Evolutionary conservation across 805 yeast species (phyloP), one percentile per base, ranked within the genome.

Genomic region (Candida yuanshanica): DNA sequence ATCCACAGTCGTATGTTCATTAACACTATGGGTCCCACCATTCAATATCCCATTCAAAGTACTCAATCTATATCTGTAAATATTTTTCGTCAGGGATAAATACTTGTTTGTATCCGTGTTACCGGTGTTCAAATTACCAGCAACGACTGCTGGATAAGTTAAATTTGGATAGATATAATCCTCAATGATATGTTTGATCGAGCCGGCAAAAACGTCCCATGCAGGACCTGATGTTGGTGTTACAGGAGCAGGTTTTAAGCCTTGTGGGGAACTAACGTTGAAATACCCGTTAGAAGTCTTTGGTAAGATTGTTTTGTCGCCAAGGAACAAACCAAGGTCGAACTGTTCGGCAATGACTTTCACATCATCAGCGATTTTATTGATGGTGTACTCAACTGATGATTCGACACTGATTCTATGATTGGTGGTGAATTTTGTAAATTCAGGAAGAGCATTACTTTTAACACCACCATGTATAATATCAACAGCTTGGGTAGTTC

Each of bases 201-300:
- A 70, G 11, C 91, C 91, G 0, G 83, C 72, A 41, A 83, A 69
- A 23, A 64, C 50, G 12, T 66, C 63, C 85, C 86, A 83, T 1
- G 61, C 64, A 29, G 68, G 71, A 24, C 64, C 69, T 12, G 50
- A 43, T 34, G 57, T 51, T 8, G 84, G 83, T 0, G 81, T 64
- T 1, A 69, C 54, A 1, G 81, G 80, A 0, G 85, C 77, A 3
- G 79, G 77, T 35, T 73, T 77, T 29, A 72, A 55, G 2, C 53
- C 44, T 23, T 49, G 47, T 33, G 31, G 17, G 7, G 26, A 36
- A 2, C 44, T 41, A 17, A 50, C 26, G 16, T 60, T 63, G 53
- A 78, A 70, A 40, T 46, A 53, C 4, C 83, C 84, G 24, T 58
- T 56, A 4, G 49, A 44, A 4, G 42, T 64, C 33, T 42, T 53